Percentiles rank a stretch among this genome's conserved stretches.
These are phyloP conservation scores for Aphanomyces stellatus DNA, from an alignment of 352 stramenopile species.

Conservation along the genomic window DNA sequence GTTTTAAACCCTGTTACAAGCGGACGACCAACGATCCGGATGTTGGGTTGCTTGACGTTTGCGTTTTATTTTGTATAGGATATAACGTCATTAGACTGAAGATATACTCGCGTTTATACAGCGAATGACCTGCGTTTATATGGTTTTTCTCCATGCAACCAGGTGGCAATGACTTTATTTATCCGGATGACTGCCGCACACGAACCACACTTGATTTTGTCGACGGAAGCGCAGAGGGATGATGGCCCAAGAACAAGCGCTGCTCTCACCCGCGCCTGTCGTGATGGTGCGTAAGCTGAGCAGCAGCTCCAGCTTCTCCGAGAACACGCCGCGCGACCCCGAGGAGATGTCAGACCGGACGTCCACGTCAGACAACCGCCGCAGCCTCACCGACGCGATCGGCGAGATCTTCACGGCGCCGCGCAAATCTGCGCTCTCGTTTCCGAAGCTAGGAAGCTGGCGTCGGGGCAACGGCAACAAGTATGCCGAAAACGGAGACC, in stretches of 20 bases:
- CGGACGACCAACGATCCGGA: too few relatives aligned
- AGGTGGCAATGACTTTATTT: too few relatives aligned
- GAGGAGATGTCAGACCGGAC: slow-evolving; percentile 1
- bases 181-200: background rate
- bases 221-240: background rate
- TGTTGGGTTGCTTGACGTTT: too few relatives aligned
- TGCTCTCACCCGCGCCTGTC: background rate
- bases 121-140: too few relatives aligned
- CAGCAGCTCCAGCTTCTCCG: background rate
- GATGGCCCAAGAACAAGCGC: slow-evolving; percentile 5
- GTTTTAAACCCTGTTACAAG: too few relatives aligned
- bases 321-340: background rate
- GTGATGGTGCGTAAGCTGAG: background rate
- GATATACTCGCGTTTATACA: background rate
- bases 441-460: background rate
- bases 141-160: too few relatives aligned
- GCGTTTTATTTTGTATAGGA: background rate
- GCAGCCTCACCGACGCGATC: slow-evolving; percentile 3
- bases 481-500: slow-evolving; percentile 3
- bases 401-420: background rate
- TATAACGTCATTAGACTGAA: background rate
- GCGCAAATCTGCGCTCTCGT: background rate
- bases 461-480: background rate
- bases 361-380: background rate
- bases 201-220: background rate